Evolutionary conservation across 2,329 filamentous ascomycete genomes (phyloP).

Genomic region (Monilinia fructicola): DNA sequence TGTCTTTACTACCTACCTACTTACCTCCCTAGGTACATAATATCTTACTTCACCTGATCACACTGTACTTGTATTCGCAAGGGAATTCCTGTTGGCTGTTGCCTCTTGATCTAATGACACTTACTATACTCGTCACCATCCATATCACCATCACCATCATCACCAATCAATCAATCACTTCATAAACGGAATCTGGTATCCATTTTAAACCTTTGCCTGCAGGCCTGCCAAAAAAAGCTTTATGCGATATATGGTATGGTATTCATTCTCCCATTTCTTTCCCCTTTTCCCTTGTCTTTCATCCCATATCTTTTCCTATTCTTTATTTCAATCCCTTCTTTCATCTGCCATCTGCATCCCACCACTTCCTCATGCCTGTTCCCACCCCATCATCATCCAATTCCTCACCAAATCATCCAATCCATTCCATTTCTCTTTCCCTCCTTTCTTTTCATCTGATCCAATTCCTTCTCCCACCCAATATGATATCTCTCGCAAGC

Average conservation of each 20-base stretch:
- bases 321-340: not conserved
- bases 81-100: no score
- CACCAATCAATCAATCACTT: not conserved
- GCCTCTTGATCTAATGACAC: no score
- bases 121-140: no score
- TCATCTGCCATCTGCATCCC: not conserved
- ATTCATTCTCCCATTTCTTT: conserved; percentile 1
- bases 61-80: no score
- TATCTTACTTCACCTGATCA: not conserved
- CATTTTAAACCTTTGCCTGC: conserved; percentile 8
- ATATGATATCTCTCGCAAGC: conserved; percentile 14
- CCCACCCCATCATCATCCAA: not conserved
- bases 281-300: not conserved
- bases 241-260: conserved; percentile 13
- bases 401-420: not conserved
- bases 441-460: not conserved
- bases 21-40: no score
- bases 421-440: not conserved
- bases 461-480: not conserved
- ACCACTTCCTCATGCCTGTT: not conserved
- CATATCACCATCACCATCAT: no score
- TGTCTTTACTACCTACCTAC: not conserved
- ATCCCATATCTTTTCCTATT: not conserved
- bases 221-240: conserved; percentile 5
- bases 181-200: conserved; percentile 17